These are phyloP conservation scores for Cocos nucifera DNA, from an alignment of 176 grass and related monocot genomes.

Conservation along the genomic window DNA sequence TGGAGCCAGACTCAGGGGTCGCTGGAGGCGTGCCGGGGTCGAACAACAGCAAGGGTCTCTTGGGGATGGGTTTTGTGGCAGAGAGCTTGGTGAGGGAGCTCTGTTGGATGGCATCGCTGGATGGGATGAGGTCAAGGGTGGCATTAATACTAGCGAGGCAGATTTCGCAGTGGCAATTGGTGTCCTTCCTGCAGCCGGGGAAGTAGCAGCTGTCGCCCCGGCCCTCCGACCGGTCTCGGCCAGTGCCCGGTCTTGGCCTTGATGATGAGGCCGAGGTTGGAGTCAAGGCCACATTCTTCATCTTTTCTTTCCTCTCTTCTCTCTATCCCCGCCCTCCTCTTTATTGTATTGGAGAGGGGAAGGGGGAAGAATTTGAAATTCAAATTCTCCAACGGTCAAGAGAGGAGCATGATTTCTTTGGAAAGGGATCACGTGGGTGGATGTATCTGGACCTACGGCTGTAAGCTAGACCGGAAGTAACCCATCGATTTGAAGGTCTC, in stretches of 20 bases:
- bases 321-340: too few species aligned
- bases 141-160: constrained; percentile 87
- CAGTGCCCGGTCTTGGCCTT: not conserved
- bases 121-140: constrained; percentile 64
- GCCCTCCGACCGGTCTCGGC: constrained; percentile 15
- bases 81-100: constrained; percentile 25
- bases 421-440: not conserved
- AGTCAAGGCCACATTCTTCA: too few species aligned
- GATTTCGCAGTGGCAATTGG: constrained; percentile 82
- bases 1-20: constrained; percentile 3
- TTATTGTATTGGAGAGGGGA: too few species aligned
- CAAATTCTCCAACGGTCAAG: too few species aligned
- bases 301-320: too few species aligned
- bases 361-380: too few species aligned
- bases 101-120: constrained; percentile 30
- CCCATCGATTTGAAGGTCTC: too few species aligned
- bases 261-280: too few species aligned
- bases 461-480: too few species aligned
- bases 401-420: too few species aligned
- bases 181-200: constrained; percentile 70
- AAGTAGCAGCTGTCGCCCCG: constrained; percentile 43
- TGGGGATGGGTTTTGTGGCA: constrained; percentile 2
- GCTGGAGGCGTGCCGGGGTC: constrained; percentile 1
- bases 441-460: not conserved
- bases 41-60: constrained; percentile 9